These are phyloP conservation scores for Entomophthora muscae DNA, from an alignment of 371 early-diverging fungal species.

Conservation along the genomic window DNA sequence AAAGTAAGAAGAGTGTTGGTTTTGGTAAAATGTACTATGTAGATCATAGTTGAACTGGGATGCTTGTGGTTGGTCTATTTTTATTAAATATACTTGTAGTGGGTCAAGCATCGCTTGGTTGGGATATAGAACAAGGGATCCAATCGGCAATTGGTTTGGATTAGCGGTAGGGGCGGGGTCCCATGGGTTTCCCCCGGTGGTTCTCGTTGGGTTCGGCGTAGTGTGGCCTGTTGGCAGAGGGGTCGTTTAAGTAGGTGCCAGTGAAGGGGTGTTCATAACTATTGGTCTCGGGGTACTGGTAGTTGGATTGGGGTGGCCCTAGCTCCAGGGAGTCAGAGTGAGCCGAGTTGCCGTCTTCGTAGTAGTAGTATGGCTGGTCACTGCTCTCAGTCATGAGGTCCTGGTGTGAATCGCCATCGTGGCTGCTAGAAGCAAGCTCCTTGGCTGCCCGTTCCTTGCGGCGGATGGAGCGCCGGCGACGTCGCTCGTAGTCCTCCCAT, in stretches of 20 bases:
- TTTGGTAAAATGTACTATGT: no score
- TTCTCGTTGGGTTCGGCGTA: no score
- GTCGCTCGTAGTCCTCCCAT: slow-evolving; percentile 76
- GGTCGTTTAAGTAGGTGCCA: background rate
- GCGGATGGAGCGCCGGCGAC: slow-evolving; percentile 36
- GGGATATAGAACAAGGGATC: no score
- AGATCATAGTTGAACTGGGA: no score
- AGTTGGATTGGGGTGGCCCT: background rate
- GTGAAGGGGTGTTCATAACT: background rate
- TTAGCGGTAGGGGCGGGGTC: no score
- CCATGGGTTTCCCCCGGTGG: no score
- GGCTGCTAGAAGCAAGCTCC: background rate
- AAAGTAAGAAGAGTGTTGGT: no score
- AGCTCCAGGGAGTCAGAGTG: background rate
- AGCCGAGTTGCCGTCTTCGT: background rate
- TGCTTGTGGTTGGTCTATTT: no score
- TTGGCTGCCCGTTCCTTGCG: slow-evolving; percentile 24
- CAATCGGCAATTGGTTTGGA: no score
- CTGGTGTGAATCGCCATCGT: background rate
- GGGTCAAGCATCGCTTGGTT: no score
- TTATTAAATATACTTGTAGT: no score
- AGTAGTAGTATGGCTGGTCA: background rate
- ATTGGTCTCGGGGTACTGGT: slow-evolving; percentile 3
- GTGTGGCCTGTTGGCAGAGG: background rate
- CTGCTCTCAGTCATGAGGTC: background rate